A percentile compares a stretch with the other conserved stretches of the same genome.
Conservation (phyloP, 2,329 filamentous ascomycete genomes). For the Colletotrichum liaoningense region DNA sequence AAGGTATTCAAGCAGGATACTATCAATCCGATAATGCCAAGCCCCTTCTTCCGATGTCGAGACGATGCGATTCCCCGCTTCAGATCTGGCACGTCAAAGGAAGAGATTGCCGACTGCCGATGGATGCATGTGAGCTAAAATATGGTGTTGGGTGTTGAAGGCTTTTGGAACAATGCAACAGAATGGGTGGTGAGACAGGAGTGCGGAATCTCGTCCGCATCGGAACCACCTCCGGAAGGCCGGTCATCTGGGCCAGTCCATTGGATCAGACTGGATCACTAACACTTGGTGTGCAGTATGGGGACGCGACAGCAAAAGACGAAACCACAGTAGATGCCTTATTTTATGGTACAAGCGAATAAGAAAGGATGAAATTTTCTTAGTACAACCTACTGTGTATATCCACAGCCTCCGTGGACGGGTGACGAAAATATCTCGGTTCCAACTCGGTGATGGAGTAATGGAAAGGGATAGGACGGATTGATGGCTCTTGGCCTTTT, state of each 20-base stretch:
- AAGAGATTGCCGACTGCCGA: not conserved
- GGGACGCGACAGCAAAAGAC: not conserved
- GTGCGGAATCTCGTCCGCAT: not conserved
- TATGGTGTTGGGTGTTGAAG: not conserved
- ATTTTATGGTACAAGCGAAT: not conserved
- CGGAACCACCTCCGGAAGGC: not conserved
- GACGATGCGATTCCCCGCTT: not conserved
- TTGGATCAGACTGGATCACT: not conserved
- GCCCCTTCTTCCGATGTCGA: not conserved
- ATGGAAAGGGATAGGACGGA: not conserved
- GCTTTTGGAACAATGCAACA: not conserved
- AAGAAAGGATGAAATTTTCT: not conserved
- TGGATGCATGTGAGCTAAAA: not conserved
- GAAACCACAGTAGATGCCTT: not conserved
- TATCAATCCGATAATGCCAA: not conserved
- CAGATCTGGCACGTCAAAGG: not conserved
- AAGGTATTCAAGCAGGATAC: not conserved
- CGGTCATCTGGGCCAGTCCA: not conserved
- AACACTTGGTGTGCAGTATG: not conserved
- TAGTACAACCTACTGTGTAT: not conserved
- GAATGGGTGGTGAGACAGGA: not conserved
- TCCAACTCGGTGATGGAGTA: conserved; percentile 15
- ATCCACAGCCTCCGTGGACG: not conserved
- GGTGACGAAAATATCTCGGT: conserved; percentile 26
- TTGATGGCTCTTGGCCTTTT: not conserved